These are phyloP conservation scores for Starmera amethionina DNA, from an alignment of 805 yeast species.

Conservation along the genomic window DNA sequence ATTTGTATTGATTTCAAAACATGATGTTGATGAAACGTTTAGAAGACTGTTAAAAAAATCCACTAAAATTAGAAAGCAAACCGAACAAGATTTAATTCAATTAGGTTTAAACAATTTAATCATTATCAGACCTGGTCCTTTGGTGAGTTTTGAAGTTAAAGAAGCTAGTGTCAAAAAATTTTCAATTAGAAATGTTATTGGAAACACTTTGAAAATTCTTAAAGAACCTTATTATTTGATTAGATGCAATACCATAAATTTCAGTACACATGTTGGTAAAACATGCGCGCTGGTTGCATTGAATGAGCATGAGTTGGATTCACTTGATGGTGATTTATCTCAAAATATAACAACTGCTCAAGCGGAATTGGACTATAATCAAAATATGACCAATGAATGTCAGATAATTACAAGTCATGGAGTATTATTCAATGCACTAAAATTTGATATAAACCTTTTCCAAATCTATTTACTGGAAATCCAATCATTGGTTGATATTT, in stretches of 20 bases:
- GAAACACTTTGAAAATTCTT: background rate
- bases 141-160: conserved; percentile 1
- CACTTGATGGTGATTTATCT: no score
- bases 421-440: no score
- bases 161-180: background rate
- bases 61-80: background rate
- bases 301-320: background rate
- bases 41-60: background rate
- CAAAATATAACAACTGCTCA: no score
- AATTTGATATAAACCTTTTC: no score
- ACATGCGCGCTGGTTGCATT: background rate
- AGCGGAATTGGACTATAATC: no score
- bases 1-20: background rate
- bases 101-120: background rate
- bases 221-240: background rate
- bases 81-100: background rate
- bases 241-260: background rate
- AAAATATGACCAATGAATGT: no score
- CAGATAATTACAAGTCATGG: no score
- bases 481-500: no score
- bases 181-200: background rate
- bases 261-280: background rate
- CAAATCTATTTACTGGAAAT: no score
- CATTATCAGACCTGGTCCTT: background rate
- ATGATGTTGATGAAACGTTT: background rate